These are phyloP conservation scores for Fragosphaeria purpurea DNA, from an alignment of 2,329 filamentous ascomycete species.

Conservation along the genomic window DNA sequence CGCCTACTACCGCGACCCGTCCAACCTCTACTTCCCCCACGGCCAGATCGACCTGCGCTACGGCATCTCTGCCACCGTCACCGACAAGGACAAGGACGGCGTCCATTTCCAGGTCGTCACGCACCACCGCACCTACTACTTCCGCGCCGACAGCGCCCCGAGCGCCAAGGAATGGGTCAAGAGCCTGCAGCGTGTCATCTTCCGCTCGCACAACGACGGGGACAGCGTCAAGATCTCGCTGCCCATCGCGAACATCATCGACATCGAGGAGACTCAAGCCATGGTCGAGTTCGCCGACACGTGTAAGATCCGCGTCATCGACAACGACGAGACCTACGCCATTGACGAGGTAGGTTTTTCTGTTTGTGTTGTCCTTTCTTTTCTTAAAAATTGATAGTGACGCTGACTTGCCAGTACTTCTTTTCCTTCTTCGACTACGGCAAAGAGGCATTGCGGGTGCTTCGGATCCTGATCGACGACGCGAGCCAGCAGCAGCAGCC, in stretches of 20 bases:
- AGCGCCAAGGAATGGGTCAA: conserved; percentile 97
- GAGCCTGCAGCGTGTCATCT: conserved; percentile 86
- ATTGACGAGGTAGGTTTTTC: conserved; percentile 57
- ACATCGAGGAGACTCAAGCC: conserved; percentile 74
- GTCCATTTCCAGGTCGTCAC: conserved; percentile 73
- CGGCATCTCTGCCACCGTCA: conserved; percentile 73
- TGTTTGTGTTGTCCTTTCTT: too few species aligned
- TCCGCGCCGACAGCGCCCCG: conserved; percentile 75
- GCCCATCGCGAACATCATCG: conserved; percentile 79
- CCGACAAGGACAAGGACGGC: conserved; percentile 49
- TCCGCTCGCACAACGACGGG: conserved; percentile 89
- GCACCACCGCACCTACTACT: conserved; percentile 72
- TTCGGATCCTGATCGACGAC: conserved; percentile 63
- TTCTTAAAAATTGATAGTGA: too few species aligned
- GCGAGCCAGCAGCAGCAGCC: conserved; percentile 33
- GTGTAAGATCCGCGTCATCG: conserved; percentile 83
- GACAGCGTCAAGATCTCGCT: conserved; percentile 95
- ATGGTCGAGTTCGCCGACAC: conserved; percentile 90
- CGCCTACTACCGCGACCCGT: conserved; percentile 75
- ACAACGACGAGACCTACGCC: conserved; percentile 88
- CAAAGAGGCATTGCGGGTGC: conserved; percentile 68
- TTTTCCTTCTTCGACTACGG: conserved; percentile 91
- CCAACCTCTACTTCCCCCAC: conserved; percentile 81
- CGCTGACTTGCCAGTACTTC: conserved; percentile 55
- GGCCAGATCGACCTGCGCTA: conserved; percentile 89